These are phyloP conservation scores for Calycina herbarum DNA, from an alignment of 2,329 filamentous ascomycete genomes.

Conservation along the genomic window DNA sequence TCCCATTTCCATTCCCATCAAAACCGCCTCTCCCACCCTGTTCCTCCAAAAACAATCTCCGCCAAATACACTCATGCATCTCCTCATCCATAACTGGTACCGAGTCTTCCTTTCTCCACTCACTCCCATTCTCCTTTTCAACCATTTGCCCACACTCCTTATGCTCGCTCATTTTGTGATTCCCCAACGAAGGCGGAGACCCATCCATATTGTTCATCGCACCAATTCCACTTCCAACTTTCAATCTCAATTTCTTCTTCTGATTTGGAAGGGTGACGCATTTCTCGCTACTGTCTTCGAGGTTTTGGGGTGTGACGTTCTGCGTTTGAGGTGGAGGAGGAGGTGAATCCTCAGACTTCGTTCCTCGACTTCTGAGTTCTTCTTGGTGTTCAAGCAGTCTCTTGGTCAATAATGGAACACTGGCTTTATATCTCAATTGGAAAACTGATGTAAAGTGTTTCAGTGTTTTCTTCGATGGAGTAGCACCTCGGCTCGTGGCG, in stretches of 20 bases:
- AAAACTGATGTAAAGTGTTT: conserved; percentile 4
- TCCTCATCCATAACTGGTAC: not conserved
- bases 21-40: not conserved
- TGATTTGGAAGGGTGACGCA: not conserved
- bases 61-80: conserved; percentile 31
- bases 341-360: conserved; percentile 11
- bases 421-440: conserved; percentile 13
- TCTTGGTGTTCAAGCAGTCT: conserved; percentile 22
- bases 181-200: not conserved
- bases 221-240: not conserved
- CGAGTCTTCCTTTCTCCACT: not conserved
- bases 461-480: conserved; percentile 18
- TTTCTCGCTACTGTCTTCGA: not conserved
- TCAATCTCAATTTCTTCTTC: conserved; percentile 5
- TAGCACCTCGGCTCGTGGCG: conserved; percentile 5
- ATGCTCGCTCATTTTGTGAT: not conserved
- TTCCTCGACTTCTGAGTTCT: conserved; percentile 17
- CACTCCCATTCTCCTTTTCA: not conserved
- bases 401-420: conserved; percentile 18
- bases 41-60: conserved; percentile 20
- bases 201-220: not conserved
- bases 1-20: too few species aligned
- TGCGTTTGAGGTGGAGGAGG: not conserved
- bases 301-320: not conserved
- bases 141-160: not conserved